Evolutionary conservation across 768 basidiomycete species (phyloP), one percentile per base, ranked within the genome.

Genomic region (Tulasnella sp.): DNA sequence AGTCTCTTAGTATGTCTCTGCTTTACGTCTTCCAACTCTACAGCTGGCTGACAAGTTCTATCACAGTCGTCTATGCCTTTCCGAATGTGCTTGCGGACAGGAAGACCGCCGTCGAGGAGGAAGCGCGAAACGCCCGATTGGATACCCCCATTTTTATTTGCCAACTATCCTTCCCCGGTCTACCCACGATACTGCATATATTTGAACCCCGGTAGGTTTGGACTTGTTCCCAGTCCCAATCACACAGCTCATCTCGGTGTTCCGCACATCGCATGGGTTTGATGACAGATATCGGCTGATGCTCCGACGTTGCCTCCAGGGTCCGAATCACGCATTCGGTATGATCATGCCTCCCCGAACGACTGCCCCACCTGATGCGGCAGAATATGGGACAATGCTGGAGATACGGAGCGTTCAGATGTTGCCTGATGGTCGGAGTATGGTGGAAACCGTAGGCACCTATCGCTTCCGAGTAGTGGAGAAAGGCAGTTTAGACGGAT

Each of bases 271-370:
- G 31, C 71, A 39, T 67, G 29, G 77, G 34, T 67, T 54, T 9
- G 54, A 72, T 64, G 58, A 17, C 25, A 90, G 91, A 80, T 96
- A 98, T 82, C 91, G 97, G 8, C 87, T 99, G 71, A 98, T 99
- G 97, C 91, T 99, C 74, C 92, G 97, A 31, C 90, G 97, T n/a
- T 95, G 93, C 82, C 90, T 98, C 76, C 91, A 94, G 80, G 89
- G 87, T 19, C 85, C 88, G 5, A 85, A 84, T 58, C 93, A 93
- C n/a, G 86, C 86, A 31, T 97, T 99, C 83, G 97, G 97, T 45
- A 98, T 98, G 93, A 88, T 97, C 80, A 90, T 97, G 85, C 90
- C 93, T 17, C 85, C 88, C 3, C 83, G 85, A 29, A 81, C 84
- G 80, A 29, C 67, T 29, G 77, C 78, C 83, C 83, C 80, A 70